Evolutionary conservation across 2,329 filamentous ascomycete genomes (phyloP).

Genomic region (Colletotrichum sp.): DNA sequence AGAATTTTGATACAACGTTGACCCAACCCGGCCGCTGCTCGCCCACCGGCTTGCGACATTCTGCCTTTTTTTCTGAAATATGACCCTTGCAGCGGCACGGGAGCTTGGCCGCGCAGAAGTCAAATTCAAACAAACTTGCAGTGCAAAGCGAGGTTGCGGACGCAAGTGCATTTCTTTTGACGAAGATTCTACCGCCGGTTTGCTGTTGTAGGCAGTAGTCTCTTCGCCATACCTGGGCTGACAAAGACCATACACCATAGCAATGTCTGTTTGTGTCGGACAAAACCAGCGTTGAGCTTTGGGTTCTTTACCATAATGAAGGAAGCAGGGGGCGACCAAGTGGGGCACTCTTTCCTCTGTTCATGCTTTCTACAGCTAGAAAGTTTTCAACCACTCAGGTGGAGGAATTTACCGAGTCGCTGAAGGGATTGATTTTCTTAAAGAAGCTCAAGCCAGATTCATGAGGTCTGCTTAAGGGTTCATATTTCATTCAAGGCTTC

Average conservation of each 20-base stretch:
- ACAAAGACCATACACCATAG: background rate
- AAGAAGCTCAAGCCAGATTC: background rate
- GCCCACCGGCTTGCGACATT: background rate
- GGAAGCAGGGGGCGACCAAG: background rate
- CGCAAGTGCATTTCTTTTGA: background rate
- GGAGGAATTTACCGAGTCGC: background rate
- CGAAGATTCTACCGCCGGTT: background rate
- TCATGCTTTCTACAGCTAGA: background rate
- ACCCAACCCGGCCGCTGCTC: background rate
- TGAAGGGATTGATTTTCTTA: background rate
- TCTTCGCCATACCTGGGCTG: background rate
- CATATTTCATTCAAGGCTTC: background rate
- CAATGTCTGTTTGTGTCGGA: background rate
- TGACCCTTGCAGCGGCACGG: background rate
- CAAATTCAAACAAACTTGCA: background rate
- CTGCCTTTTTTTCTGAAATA: background rate
- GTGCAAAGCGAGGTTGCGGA: background rate
- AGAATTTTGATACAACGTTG: background rate
- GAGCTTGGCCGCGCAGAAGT: background rate
- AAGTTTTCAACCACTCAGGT: background rate
- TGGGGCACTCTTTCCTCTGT: background rate
- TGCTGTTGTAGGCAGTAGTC: background rate
- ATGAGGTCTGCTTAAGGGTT: background rate
- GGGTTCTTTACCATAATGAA: background rate
- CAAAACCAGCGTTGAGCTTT: background rate